These are phyloP conservation scores for Metrosideros polymorpha DNA, from an alignment of 441 rosid species.

Conservation along the genomic window DNA sequence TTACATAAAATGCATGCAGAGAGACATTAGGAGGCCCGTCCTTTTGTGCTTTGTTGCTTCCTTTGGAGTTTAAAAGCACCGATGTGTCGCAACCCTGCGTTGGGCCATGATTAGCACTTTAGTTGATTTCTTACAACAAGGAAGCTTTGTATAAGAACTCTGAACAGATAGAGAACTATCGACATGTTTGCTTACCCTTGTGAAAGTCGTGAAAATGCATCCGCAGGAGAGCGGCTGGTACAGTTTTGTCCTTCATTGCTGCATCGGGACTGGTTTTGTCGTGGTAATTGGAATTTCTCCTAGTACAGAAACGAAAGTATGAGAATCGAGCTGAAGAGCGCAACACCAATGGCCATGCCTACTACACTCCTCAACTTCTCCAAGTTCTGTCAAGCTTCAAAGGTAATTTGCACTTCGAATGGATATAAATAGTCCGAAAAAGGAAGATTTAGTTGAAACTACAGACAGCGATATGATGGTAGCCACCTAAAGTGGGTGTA, in stretches of 20 bases:
- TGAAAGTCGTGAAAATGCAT: conserved; percentile 60
- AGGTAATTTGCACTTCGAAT: background rate
- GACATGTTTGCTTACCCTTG: conserved; percentile 25
- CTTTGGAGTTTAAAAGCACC: conserved; percentile 39
- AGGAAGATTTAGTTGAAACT: background rate
- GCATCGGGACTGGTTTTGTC: conserved; percentile 36
- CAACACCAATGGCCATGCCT: conserved; percentile 14
- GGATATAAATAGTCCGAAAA: conserved; percentile 7
- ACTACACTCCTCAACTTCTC: background rate
- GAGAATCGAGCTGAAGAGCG: conserved; percentile 17
- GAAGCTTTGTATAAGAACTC: background rate
- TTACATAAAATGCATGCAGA: conserved; percentile 48
- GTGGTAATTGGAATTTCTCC: conserved; percentile 33
- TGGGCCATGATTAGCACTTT: background rate
- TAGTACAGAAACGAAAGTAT: conserved; percentile 14
- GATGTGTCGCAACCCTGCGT: conserved; percentile 61
- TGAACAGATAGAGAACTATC: background rate
- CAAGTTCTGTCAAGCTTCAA: background rate
- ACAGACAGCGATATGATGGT: background rate
- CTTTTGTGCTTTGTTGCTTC: conserved; percentile 41
- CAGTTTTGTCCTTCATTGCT: conserved; percentile 26
- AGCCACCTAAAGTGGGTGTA: conserved; percentile 2
- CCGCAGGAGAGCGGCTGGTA: conserved; percentile 50
- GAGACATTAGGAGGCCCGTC: conserved; percentile 57
- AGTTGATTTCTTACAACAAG: background rate